Evolutionary conservation across 2,329 filamentous ascomycete genomes (phyloP).

Genomic region (Aspergillus carbonarius): DNA sequence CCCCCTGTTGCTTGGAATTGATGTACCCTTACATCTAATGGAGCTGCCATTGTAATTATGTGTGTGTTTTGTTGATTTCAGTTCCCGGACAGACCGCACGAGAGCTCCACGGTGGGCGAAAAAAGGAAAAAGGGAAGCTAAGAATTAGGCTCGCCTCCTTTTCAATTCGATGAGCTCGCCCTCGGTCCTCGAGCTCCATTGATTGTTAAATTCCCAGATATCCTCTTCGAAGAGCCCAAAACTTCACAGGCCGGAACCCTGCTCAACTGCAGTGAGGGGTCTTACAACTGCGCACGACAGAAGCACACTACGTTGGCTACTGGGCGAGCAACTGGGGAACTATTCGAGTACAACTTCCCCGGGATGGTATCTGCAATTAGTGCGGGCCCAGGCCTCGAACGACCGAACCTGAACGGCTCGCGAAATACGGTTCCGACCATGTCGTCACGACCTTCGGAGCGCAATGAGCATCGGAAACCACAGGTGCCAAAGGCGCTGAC

Average conservation of each 20-base stretch:
- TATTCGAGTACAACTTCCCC: not conserved
- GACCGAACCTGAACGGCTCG: slow-evolving; percentile 7
- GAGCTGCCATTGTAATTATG: slow-evolving; percentile 17
- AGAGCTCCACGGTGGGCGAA: slow-evolving; percentile 8
- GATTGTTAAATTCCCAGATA: not conserved
- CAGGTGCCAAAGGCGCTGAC: slow-evolving; percentile 10
- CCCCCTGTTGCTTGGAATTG: slow-evolving; percentile 1
- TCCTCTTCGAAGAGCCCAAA: not conserved
- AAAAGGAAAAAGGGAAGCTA: slow-evolving; percentile 12
- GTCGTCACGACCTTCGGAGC: slow-evolving; percentile 11
- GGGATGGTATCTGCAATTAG: slow-evolving; percentile 15
- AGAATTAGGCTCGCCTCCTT: slow-evolving; percentile 7
- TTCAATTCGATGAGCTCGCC: slow-evolving; percentile 16
- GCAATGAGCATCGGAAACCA: slow-evolving; percentile 12
- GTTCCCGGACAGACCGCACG: slow-evolving; percentile 11
- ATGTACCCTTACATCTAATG: slow-evolving; percentile 7
- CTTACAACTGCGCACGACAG: not conserved
- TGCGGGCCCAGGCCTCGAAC: slow-evolving; percentile 5
- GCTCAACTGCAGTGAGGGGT: not conserved
- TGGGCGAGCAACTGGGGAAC: slow-evolving; percentile 9
- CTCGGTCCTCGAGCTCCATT: not conserved
- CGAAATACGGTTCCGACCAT: slow-evolving; percentile 3
- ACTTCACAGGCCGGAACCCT: not conserved
- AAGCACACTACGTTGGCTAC: not conserved
- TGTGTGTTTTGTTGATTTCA: slow-evolving; percentile 14